Conservation (phyloP, 768 basidiomycete genomes). For the Agaricus subrufescens region DNA sequence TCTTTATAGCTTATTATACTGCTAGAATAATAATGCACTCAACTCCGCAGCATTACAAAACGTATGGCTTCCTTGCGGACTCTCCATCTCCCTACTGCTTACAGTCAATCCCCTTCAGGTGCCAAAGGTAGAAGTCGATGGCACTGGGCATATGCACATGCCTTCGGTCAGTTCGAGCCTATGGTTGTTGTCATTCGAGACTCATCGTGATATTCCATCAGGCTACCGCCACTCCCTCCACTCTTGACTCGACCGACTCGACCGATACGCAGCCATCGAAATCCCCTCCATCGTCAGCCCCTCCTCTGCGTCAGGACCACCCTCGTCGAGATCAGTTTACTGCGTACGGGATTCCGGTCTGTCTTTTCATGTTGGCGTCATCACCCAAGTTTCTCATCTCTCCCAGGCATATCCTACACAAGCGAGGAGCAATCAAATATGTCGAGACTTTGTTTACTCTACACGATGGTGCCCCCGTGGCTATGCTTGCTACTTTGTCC, state of each 20-base stretch:
- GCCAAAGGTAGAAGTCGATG: not conserved
- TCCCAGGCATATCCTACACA: constrained; percentile 25
- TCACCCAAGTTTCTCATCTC: not conserved
- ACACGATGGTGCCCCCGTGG: too few species aligned
- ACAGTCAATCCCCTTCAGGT: not conserved
- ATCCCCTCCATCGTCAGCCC: too few species aligned
- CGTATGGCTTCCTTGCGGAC: too few species aligned
- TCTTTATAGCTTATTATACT: too few species aligned
- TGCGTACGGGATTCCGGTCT: constrained; percentile 20
- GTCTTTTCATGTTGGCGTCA: not conserved
- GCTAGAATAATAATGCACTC: too few species aligned
- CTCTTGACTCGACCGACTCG: not conserved
- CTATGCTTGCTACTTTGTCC: too few species aligned
- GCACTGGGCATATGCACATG: not conserved
- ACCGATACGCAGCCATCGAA: too few species aligned
- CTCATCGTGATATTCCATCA: not conserved
- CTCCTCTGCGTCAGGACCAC: too few species aligned
- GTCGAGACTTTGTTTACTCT: constrained; percentile 10
- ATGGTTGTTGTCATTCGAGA: not conserved
- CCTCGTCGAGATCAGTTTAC: constrained; percentile 19
- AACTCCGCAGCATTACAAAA: too few species aligned
- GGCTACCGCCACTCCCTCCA: not conserved
- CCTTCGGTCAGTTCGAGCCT: not conserved
- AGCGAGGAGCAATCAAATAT: constrained; percentile 23
- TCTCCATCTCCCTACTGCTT: too few species aligned